Conservation (phyloP, 345 rosid species). For the Bretschneidera sinensis region DNA sequence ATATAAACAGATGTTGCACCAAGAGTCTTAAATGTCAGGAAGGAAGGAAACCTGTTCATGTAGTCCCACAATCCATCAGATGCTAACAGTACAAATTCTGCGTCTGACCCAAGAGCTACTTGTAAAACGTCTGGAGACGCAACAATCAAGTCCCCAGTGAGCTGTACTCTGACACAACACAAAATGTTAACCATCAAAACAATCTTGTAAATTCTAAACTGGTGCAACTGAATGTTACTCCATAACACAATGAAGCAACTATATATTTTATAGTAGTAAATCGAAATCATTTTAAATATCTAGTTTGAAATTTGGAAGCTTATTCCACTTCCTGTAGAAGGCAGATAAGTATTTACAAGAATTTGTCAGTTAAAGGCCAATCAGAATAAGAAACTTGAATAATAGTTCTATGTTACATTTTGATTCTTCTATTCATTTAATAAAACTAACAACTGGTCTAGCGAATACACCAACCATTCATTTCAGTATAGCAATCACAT, state of each 20-base stretch:
- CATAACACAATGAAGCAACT: too few species aligned
- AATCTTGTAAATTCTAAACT: slow-evolving; percentile 1
- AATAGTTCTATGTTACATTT: not conserved
- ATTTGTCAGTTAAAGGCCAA: not conserved
- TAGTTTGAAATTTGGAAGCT: not conserved
- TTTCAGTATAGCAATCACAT: not conserved
- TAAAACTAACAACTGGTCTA: too few species aligned
- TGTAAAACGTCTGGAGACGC: slow-evolving; percentile 76
- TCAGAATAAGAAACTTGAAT: not conserved
- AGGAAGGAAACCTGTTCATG: slow-evolving; percentile 51
- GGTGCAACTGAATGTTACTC: not conserved
- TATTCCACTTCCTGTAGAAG: not conserved
- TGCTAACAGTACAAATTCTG: slow-evolving; percentile 77
- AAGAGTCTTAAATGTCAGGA: slow-evolving; percentile 8
- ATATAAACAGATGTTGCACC: not conserved
- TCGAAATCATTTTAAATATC: too few species aligned
- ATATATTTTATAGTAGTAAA: too few species aligned
- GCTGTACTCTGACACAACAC: slow-evolving; percentile 43
- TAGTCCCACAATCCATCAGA: slow-evolving; percentile 98
- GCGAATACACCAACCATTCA: too few species aligned
- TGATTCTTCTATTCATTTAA: not conserved
- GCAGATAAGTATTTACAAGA: not conserved
- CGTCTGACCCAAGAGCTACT: slow-evolving; percentile 65
- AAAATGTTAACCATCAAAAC: slow-evolving; percentile 9
- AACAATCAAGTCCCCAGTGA: slow-evolving; percentile 69